phyloP scores from a whole-genome alignment of 1,284 basidiomycete genomes.

The Cutaneotrichosporon curvatum region DNA sequence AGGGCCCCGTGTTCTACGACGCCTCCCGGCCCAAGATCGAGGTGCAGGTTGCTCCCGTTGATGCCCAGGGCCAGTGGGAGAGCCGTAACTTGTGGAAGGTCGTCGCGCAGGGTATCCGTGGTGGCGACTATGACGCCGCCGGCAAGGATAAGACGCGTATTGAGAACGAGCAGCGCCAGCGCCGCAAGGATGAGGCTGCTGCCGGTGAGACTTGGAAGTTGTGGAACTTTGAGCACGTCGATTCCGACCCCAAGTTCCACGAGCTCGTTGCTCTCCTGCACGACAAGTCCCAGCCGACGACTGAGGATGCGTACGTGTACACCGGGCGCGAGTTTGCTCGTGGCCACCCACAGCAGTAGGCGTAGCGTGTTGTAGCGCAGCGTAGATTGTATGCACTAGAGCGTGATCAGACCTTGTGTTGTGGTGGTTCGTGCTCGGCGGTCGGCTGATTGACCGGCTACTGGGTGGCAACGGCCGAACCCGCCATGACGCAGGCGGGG shows the following conservation, averaged over 20 bases:
- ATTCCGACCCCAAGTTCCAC: slow-evolving; percentile 64
- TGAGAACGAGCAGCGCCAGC: slow-evolving; percentile 91
- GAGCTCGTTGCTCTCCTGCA: slow-evolving; percentile 37
- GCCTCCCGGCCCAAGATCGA: slow-evolving; percentile 56
- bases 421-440: too few relatives aligned
- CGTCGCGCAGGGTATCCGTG: slow-evolving; percentile 84
- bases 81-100: slow-evolving; percentile 76
- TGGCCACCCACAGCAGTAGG: too few relatives aligned
- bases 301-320: slow-evolving; percentile 45
- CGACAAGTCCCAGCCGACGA: slow-evolving; percentile 42
- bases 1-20: slow-evolving; percentile 50
- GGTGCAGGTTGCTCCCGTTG: slow-evolving; percentile 58
- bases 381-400: too few relatives aligned
- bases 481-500: too few relatives aligned
- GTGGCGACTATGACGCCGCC: slow-evolving; percentile 86
- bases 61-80: slow-evolving; percentile 72
- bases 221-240: slow-evolving; percentile 65
- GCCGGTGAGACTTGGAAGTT: slow-evolving; percentile 66
- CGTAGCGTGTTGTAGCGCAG: too few relatives aligned
- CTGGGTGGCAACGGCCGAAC: too few relatives aligned
- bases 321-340: slow-evolving; percentile 22
- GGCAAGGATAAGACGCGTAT: slow-evolving; percentile 83
- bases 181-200: slow-evolving; percentile 73
- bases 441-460: too few relatives aligned
- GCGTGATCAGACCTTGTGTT: too few relatives aligned